Evolutionary conservation across 2,329 filamentous ascomycete species (phyloP).

Genomic region (Microdochium paspali): DNA sequence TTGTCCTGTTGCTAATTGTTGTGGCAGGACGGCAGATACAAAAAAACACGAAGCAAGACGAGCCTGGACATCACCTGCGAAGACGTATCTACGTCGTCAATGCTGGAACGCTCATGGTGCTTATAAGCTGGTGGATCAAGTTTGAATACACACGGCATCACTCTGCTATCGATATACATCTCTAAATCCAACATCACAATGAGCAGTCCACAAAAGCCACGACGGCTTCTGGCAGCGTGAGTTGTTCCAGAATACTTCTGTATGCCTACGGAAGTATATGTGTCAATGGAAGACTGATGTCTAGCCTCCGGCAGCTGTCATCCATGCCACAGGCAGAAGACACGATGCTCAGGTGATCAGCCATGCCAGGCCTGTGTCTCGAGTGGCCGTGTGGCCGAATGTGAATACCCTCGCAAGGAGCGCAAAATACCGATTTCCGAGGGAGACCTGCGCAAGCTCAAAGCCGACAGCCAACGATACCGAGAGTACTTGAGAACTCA

Average conservation of each 20-base stretch:
- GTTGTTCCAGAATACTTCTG: background rate
- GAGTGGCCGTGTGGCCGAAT: slow-evolving; percentile 25
- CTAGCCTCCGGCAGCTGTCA: slow-evolving; percentile 19
- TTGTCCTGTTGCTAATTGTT: too few species aligned
- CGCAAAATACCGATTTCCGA: slow-evolving; percentile 26
- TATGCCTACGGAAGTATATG: too few species aligned
- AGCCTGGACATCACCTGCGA: too few species aligned
- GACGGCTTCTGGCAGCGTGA: background rate
- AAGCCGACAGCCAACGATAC: slow-evolving; percentile 9
- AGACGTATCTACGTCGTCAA: too few species aligned
- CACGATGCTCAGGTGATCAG: slow-evolving; percentile 33
- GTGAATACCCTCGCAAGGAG: slow-evolving; percentile 28
- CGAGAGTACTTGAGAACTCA: background rate
- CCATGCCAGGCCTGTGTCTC: slow-evolving; percentile 29
- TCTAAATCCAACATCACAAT: background rate
- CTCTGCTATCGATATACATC: too few species aligned
- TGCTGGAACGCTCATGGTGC: too few species aligned
- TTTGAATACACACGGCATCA: too few species aligned
- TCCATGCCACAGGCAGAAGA: slow-evolving; percentile 33
- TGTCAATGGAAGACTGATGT: background rate
- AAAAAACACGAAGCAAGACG: too few species aligned
- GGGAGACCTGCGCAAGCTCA: slow-evolving; percentile 7
- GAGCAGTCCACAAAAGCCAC: background rate
- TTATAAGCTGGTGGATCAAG: too few species aligned
- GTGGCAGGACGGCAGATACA: too few species aligned